These are phyloP conservation scores for Leccinum glutinopallens DNA, from an alignment of 1,284 basidiomycete species.

Conservation along the genomic window DNA sequence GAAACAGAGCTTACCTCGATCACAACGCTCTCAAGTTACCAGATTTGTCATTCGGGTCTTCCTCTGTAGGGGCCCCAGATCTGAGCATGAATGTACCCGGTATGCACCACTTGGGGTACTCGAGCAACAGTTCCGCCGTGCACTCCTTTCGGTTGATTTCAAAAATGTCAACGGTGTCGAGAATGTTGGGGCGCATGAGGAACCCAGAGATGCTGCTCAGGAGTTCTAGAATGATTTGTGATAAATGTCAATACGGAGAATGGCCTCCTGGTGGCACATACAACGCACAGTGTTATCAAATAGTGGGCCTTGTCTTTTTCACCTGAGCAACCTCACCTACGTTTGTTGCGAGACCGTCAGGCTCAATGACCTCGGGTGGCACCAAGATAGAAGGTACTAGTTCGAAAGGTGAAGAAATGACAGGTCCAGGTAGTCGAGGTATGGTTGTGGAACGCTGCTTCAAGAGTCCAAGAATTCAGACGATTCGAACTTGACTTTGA, in stretches of 20 bases:
- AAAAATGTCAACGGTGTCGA: constrained; percentile 90
- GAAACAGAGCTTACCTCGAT: constrained; percentile 60
- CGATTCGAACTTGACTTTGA: constrained; percentile 52
- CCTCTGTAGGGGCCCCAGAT: constrained; percentile 51
- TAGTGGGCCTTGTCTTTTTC: constrained; percentile 80
- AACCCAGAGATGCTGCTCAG: constrained; percentile 73
- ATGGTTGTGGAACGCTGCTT: constrained; percentile 69
- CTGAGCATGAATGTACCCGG: constrained; percentile 83
- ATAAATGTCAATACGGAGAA: constrained; percentile 10
- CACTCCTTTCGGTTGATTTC: constrained; percentile 97
- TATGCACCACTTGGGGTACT: constrained; percentile 69
- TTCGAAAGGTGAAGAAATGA: constrained; percentile 56
- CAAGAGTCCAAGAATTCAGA: constrained; percentile 57
- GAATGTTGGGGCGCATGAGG: constrained; percentile 73
- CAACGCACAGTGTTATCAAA: constrained; percentile 76
- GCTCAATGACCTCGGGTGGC: constrained; percentile 84
- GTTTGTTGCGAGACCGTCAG: constrained; percentile 66
- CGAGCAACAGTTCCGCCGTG: constrained; percentile 77
- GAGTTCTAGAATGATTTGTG: constrained; percentile 75
- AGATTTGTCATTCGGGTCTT: constrained; percentile 62
- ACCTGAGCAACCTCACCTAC: constrained; percentile 44
- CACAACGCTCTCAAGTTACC: constrained; percentile 79
- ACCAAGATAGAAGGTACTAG: constrained; percentile 76
- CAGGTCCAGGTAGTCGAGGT: constrained; percentile 50
- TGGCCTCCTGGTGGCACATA: background rate